These are phyloP conservation scores for Neoboletus magnificus DNA, from an alignment of 768 basidiomycete species.

Conservation along the genomic window DNA sequence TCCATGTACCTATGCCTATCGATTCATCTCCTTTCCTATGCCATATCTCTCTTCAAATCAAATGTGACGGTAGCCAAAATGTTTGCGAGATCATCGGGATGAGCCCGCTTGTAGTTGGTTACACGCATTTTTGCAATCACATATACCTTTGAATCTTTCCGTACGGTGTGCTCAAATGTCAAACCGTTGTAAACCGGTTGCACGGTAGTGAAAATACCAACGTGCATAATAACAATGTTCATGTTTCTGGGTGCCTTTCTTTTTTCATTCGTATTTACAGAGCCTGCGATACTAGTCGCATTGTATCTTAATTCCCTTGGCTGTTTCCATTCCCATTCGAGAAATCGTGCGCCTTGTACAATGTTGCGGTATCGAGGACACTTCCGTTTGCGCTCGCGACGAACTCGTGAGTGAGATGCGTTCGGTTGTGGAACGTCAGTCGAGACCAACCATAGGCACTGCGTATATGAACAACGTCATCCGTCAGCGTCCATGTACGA, in stretches of 20 bases:
- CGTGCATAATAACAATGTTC: background rate
- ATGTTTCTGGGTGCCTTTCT: background rate
- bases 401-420: slow-evolving; percentile 30
- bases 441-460: slow-evolving; percentile 29
- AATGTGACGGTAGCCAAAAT: background rate
- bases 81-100: background rate
- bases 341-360: slow-evolving; percentile 25
- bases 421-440: slow-evolving; percentile 29
- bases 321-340: background rate
- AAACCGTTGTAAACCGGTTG: background rate
- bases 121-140: slow-evolving; percentile 1
- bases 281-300: background rate
- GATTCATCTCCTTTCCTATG: slow-evolving; percentile 18
- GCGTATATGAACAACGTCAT: background rate
- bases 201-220: background rate
- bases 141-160: background rate
- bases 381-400: slow-evolving; percentile 29
- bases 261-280: background rate
- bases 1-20: slow-evolving; percentile 34
- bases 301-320: background rate
- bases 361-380: slow-evolving; percentile 20
- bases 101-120: slow-evolving; percentile 1
- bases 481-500: background rate
- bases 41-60: slow-evolving; percentile 11
- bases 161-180: background rate